Percentiles rank a stretch among this genome's conserved stretches.
Conservation (phyloP, 1,284 basidiomycete genomes). For the Exsudoporus floridanus region DNA sequence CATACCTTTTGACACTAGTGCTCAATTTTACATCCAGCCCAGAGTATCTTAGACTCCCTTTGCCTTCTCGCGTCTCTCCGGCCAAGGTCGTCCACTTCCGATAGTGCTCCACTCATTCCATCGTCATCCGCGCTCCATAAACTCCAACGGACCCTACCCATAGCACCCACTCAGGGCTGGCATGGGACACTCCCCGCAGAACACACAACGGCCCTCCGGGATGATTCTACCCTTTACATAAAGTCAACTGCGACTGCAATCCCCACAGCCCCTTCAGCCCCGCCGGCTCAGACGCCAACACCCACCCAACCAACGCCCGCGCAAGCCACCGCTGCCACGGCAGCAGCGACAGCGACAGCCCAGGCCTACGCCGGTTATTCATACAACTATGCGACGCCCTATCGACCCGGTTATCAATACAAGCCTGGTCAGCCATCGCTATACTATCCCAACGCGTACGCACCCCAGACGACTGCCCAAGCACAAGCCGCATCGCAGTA, state of each 20-base stretch:
- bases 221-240: conserved; percentile 66
- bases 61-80: conserved; percentile 66
- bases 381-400: conserved; percentile 32
- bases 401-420: conserved; percentile 34
- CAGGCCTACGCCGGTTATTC: conserved; percentile 30
- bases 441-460: conserved; percentile 33
- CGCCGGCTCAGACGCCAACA: conserved; percentile 26
- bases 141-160: conserved; percentile 66
- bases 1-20: background rate
- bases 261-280: conserved; percentile 23
- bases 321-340: conserved; percentile 23
- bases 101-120: conserved; percentile 52
- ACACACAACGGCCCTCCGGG: conserved; percentile 59
- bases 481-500: conserved; percentile 32
- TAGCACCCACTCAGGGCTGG: conserved; percentile 62
- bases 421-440: conserved; percentile 35
- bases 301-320: conserved; percentile 27
- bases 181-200: conserved; percentile 67
- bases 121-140: conserved; percentile 59
- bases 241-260: conserved; percentile 50
- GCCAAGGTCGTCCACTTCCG: conserved; percentile 51
- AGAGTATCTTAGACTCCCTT: conserved; percentile 67
- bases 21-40: conserved; percentile 47
- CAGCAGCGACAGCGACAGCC: conserved; percentile 23
- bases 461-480: conserved; percentile 24